Evolutionary conservation across 805 yeast genomes (phyloP), one percentile per base, ranked within the genome.

Genomic region (Candida nanaspora): DNA sequence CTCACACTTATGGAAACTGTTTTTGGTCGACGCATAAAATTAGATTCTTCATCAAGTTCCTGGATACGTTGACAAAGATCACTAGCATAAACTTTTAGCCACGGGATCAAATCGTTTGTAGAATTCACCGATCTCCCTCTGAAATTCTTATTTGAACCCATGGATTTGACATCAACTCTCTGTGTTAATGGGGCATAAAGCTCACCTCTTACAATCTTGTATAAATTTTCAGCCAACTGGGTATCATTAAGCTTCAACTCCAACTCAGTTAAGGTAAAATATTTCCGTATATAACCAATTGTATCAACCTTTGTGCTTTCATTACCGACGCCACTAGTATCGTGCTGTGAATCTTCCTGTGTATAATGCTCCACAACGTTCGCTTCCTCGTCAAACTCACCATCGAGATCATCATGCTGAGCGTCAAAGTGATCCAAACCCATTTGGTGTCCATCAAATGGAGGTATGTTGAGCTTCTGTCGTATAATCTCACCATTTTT

Each of bases 81-180:
- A 0, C 88, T 89, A 2, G 84, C 72, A 63, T 81, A 89, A 0
- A 91, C 94, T 30, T 70, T 76, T 7, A 91, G 62, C 98, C 98
- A 91, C 18, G 77, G 79, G 4, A 66, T 47, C 19, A 85, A 75
- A 49, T 86, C 95, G 2, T 63, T 65, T 6, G 70, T 46, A 2
- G 69, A 67, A 3, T 59, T 60, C 2, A 89, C 78, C 0, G 78
- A 65, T 10, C 68, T 66, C 0, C 76, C 72, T 37, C 80, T 61
- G 58, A 91, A 81, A 54, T 88, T 86, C 56, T 93, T 93, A 37
- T 80, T 80, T 0, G 96, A 82, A 62, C 80, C 80, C 98, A 93
- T 91, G 0, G 95, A 80, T 55, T 88, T 86, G 8, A 85, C 69
- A 21, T 78, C 77, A 0, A 79, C 73, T 36, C 83, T 68, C 11